Evolutionary conservation across 2,329 filamentous ascomycete genomes (phyloP), one percentile per base, ranked within the genome.

Genomic region (Cladorrhinum sp.): DNA sequence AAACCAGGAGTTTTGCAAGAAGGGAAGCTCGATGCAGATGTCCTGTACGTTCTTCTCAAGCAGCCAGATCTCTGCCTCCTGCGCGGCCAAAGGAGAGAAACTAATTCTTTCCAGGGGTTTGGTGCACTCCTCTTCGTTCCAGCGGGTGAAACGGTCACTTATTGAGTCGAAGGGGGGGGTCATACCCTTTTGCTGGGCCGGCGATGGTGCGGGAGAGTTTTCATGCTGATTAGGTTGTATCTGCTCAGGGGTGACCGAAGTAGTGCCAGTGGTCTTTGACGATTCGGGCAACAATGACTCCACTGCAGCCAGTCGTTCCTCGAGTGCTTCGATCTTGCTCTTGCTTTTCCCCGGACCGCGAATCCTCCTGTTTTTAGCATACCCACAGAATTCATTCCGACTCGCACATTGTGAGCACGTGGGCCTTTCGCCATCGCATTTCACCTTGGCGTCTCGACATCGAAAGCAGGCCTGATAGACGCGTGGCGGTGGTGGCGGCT

Each of bases 291-390:
- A 24, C 38, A 52, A 32, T 10, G 54, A 50, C 29, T 62, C 57
- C 27, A 60, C 50, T 20, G 16, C 54, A 20, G 54, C 54, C 50
- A 62, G 50, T 13, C 61, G 53, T 22, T 54, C 61, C 41, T 62
- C 61, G 25, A 62, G 57, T 13, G 58, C 57, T 20, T 58, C 52
- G 4, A 62, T 57, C 7, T 54, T 38, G 9, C 55, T 25, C 23
- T 62, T 60, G 52, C 61, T 60, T n/a, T 55, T 62, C 4, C 61
- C 61, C 5, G 53, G 60, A 13, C 60, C 60, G 12, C 60, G 60
- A n/a, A 27, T 54, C 32, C 27, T 59, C 49, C 49, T 48, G 27
- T 4, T 45, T 4, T 20, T 22, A 22, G 60, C 52, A 41, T 59
- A 62, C n/a, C 50, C 52, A 22, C 60, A 62, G 23, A 25, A 10